phyloP scores from a whole-genome alignment of 2,329 filamentous ascomycete genomes.

The Fusarium graminum region DNA sequence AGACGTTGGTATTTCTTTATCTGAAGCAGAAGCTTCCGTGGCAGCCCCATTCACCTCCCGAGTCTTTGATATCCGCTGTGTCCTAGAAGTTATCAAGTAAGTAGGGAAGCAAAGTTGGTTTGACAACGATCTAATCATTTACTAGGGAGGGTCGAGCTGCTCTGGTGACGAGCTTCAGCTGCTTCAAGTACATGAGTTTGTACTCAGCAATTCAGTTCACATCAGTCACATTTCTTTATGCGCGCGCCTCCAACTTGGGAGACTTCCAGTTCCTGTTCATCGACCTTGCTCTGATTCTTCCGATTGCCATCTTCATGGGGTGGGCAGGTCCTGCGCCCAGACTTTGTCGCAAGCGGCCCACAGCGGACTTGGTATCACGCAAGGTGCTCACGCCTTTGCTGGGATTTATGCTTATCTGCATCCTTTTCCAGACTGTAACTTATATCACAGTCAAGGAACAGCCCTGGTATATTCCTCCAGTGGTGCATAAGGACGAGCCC shows the following conservation, averaged over 20 bases:
- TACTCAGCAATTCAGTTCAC: conserved; percentile 99
- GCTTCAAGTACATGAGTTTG: conserved; percentile 99
- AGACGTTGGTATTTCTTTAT: conserved; percentile 96
- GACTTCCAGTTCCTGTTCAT: conserved; percentile 99
- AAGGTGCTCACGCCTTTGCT: conserved; percentile 92
- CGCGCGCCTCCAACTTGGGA: conserved; percentile 91
- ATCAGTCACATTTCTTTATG: conserved; percentile 95
- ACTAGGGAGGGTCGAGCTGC: conserved; percentile 88
- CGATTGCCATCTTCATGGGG: conserved; percentile 98
- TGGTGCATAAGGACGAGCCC: conserved; percentile 80
- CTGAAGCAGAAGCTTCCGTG: conserved; percentile 96
- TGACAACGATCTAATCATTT: conserved; percentile 39
- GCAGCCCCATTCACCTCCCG: conserved; percentile 98
- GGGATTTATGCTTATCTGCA: conserved; percentile 86
- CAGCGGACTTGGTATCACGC: conserved; percentile 88
- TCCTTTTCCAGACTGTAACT: conserved; percentile 79
- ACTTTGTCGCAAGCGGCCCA: conserved; percentile 87
- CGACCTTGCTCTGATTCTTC: conserved; percentile 90
- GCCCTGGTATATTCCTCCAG: conserved; percentile 87
- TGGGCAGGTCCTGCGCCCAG: conserved; percentile 88
- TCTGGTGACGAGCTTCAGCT: conserved; percentile 98
- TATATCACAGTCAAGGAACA: conserved; percentile 83
- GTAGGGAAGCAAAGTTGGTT: conserved; percentile 24
- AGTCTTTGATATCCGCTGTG: conserved; percentile 95
- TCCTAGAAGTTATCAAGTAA: conserved; percentile 88